These are phyloP conservation scores for Patellifolia procumbens DNA, from an alignment of 179 eudicot species.

Conservation along the genomic window DNA sequence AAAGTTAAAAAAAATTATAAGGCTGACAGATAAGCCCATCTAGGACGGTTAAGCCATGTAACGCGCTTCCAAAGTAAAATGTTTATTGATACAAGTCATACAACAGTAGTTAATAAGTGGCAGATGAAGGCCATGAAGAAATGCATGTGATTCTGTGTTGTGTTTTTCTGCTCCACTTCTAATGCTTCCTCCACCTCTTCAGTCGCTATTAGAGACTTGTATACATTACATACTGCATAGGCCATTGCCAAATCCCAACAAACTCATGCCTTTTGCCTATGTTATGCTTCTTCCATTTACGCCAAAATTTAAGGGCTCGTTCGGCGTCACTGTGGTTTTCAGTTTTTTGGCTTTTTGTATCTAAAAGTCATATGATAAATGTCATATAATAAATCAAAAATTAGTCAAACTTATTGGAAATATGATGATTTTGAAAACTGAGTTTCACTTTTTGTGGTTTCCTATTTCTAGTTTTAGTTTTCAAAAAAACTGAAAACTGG, in stretches of 20 bases:
- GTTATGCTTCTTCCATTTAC: background rate
- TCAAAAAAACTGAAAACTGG: too few relatives aligned
- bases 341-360: too few relatives aligned
- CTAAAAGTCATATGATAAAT: too few relatives aligned
- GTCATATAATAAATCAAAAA: too few relatives aligned
- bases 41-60: constrained; percentile 6
- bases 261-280: background rate
- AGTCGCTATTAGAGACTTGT: too few relatives aligned
- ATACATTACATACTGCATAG: too few relatives aligned
- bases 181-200: background rate
- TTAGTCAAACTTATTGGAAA: too few relatives aligned
- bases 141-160: constrained; percentile 22
- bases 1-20: too few relatives aligned
- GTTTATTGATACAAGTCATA: background rate
- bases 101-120: background rate
- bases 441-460: too few relatives aligned
- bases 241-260: constrained; percentile 6
- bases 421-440: too few relatives aligned
- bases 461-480: too few relatives aligned
- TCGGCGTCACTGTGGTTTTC: too few relatives aligned
- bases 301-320: background rate
- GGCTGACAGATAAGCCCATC: background rate
- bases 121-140: background rate
- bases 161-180: constrained; percentile 7
- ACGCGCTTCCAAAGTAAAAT: constrained; percentile 11